Evolutionary conservation across 2,329 filamentous ascomycete species (phyloP), one percentile per base, ranked within the genome.

Genomic region (Aaosphaeria pasadenensis): DNA sequence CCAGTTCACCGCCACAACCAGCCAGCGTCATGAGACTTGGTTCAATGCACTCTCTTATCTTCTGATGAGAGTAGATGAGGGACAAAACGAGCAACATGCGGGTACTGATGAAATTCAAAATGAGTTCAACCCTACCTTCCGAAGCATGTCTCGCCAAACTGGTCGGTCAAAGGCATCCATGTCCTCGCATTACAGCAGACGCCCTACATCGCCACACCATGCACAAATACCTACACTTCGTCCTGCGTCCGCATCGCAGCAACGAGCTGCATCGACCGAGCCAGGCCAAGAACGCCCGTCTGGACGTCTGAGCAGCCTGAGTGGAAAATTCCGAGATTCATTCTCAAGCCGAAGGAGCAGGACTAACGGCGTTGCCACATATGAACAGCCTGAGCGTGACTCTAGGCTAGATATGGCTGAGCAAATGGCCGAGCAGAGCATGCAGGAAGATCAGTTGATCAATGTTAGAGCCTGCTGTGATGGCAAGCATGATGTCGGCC

Each of bases 391-490:
- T 53, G 81, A 82, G 59, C 84, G 86, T 54, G 88, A 92, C 65
- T 70, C 69, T 60, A 88, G 88, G 3, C 90, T 96, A 69, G 90
- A 96, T 64, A 69, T 96, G n/a, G 55, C 59, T 48, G 79, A 89
- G 48, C 81, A 86, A 54, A 84, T 91, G 54, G 89, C 92, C 60
- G 88, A 92, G 71, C 87, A 92, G 61, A 32, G 31, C 17, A 11
- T 9, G 11, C 30, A 30, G 64, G 81, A 86, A 53, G 92, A 96
- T 77, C 33, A 36, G n/a, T 95, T 97, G 60, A 92, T 97, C 77
- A 96, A 99, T 69, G 94, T 99, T 55, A 81, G 94, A 66, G 91
- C 92, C 50, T 99, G 94, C 75, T 99, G 94, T 72, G 94, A 97
- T 81, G 94, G 91, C 92, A 80, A 75, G 66, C 77, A 80, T 53